Evolutionary conservation across 2,329 filamentous ascomycete species (phyloP), one percentile per base, ranked within the genome.

Genomic region (Ceratocystis papillata): DNA sequence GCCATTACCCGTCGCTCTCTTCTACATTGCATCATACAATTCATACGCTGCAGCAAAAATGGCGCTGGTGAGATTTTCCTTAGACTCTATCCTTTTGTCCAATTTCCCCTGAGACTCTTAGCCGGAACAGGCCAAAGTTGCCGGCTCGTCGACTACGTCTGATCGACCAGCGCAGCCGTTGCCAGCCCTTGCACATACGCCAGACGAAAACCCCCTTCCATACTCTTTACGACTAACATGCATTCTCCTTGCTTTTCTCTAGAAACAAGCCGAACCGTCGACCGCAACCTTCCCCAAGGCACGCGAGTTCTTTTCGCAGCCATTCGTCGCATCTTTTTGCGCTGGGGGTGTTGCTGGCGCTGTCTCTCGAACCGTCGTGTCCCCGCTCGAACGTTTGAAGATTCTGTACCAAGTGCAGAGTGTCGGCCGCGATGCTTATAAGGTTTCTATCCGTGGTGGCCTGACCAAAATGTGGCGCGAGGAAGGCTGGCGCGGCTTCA

Each of bases 331-430:
- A 53, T 92, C 94, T 44, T 99, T 99, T 73, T 88, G 95, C 72
- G 94, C 90, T 37, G 94, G 94, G 69, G 94, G 94, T 70, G 86
- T 96, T 25, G 94, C 94, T 17, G 94, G 94, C 67, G 94, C 94
- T 55, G 93, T 99, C n/a, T 97, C 94, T 41, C 85, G 94, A 73
- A 99, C 94, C 28, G 93, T 97, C 61, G 94, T 99, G 3, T 97
- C 93, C 17, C 94, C 94, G 2, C 84, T 99, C 46, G 94, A 99
- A 77, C 86, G 94, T 69, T 81, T 99, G 67, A 97, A 99, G 79
- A 99, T 99, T 71, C 81, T 99, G n/a, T 91, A 96, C 75, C 94
- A 99, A 75, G 83, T 99, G 33, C 94, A 99, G 78, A 95, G 89
- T 73, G 88, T 83, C 62, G 93, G 92, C 20, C 86, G 91, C 72